A percentile compares a stretch with the other conserved stretches of the same genome.
Evolutionary conservation across 768 basidiomycete genomes (phyloP).

Genomic region (Krasilnikovozyma curviuscula): DNA sequence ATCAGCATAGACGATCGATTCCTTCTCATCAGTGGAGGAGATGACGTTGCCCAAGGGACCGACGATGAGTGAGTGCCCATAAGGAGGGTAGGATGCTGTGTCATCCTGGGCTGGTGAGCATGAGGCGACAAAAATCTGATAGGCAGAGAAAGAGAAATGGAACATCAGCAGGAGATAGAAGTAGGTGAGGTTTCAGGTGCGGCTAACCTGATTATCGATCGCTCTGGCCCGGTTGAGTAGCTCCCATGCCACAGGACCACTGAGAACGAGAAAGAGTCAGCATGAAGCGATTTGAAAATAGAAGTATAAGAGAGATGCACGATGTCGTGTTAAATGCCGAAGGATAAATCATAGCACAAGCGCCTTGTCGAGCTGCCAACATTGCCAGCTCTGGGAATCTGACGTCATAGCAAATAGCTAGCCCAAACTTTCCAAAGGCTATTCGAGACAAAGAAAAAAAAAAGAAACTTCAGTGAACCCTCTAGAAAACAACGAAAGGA

Average conservation of each 20-base stretch:
- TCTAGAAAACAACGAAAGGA: not conserved
- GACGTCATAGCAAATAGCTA: constrained; percentile 15
- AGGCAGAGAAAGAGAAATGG: too few species aligned
- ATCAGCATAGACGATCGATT: constrained; percentile 8
- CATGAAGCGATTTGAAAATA: too few species aligned
- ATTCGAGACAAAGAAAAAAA: not conserved
- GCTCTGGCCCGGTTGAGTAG: constrained; percentile 10
- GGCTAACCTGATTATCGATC: constrained; percentile 13
- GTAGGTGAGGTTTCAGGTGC: too few species aligned
- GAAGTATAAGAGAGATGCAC: too few species aligned
- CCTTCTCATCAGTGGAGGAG: constrained; percentile 10
- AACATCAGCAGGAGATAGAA: too few species aligned
- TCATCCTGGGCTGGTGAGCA: constrained; percentile 8
- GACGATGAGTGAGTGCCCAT: constrained; percentile 12
- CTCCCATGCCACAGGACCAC: constrained; percentile 12
- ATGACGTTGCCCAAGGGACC: constrained; percentile 8
- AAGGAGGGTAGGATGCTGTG: constrained; percentile 8
- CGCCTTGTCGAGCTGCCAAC: not conserved
- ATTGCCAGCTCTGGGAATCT: constrained; percentile 8
- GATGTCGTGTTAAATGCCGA: constrained; percentile 12
- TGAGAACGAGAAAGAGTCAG: too few species aligned
- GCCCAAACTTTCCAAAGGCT: constrained; percentile 14
- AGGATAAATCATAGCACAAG: constrained; percentile 9
- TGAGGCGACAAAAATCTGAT: constrained; percentile 14
- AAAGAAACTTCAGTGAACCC: not conserved